Conservation (phyloP, 495 filamentous ascomycete genomes). For the Hyaloscypha variabilis region DNA sequence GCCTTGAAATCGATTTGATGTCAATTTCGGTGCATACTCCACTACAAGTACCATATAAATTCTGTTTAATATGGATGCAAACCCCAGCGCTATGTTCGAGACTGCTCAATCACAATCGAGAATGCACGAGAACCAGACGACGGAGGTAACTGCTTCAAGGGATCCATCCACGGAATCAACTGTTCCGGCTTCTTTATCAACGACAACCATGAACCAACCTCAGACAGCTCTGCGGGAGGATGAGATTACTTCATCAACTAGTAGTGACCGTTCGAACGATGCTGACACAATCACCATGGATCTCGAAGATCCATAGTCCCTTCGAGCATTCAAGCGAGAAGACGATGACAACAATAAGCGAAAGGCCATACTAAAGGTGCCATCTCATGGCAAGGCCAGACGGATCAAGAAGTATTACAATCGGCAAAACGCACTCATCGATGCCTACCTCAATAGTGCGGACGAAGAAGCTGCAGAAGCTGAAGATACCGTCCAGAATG, state of each 20-base stretch:
- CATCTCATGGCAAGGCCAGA: constrained; percentile 46
- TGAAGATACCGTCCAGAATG: constrained; percentile 49
- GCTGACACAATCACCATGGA: constrained; percentile 11
- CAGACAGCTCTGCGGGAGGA: neutral
- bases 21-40: neutral
- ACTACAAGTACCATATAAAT: neutral
- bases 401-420: constrained; percentile 56
- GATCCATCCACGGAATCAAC: constrained; percentile 13
- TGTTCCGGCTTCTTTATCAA: constrained; percentile 1
- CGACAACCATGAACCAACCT: neutral
- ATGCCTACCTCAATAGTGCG: constrained; percentile 53
- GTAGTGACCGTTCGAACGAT: constrained; percentile 6
- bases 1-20: neutral
- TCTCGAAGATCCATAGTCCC: constrained; percentile 20
- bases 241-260: neutral
- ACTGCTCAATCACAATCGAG: neutral
- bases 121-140: constrained; percentile 1
- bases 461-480: constrained; percentile 53
- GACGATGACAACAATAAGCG: constrained; percentile 37
- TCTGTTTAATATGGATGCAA: constrained; percentile 6
- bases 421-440: constrained; percentile 56
- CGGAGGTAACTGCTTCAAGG: neutral
- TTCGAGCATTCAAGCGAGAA: constrained; percentile 13
- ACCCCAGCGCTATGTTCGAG: neutral
- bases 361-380: constrained; percentile 45